Conservation (phyloP, 2,329 filamentous ascomycete species). For the Diaporthe ampelina region DNA sequence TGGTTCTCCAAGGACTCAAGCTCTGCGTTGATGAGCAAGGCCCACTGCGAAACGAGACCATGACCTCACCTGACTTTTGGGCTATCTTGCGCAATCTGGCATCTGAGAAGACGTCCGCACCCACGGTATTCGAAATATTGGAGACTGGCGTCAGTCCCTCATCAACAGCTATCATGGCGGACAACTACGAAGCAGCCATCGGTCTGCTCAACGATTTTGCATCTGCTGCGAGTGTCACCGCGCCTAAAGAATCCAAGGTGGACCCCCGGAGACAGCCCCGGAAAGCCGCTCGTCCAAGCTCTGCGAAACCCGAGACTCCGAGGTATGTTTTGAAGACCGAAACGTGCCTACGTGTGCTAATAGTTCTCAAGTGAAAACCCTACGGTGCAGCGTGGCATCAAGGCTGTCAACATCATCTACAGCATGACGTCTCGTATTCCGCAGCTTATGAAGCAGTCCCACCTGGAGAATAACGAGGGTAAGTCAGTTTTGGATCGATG, state of each 20-base stretch:
- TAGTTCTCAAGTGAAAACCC: constrained; percentile 75
- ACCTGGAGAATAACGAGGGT: constrained; percentile 89
- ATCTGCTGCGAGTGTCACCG: constrained; percentile 81
- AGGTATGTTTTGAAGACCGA: constrained; percentile 61
- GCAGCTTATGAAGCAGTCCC: constrained; percentile 90
- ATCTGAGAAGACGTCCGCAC: constrained; percentile 76
- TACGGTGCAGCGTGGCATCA: constrained; percentile 81
- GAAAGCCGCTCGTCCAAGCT: constrained; percentile 50
- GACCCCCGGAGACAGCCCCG: constrained; percentile 61
- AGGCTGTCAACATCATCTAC: constrained; percentile 86
- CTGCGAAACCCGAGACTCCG: constrained; percentile 65
- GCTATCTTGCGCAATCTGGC: constrained; percentile 85
- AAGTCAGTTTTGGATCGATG: constrained; percentile 44
- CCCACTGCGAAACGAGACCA: constrained; percentile 89
- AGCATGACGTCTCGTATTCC: constrained; percentile 86
- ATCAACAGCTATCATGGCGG: constrained; percentile 88
- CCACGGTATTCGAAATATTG: constrained; percentile 88
- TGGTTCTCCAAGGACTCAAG: constrained; percentile 83
- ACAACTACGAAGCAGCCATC: constrained; percentile 94
- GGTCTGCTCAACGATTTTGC: constrained; percentile 91
- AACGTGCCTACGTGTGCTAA: constrained; percentile 39
- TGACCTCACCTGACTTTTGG: constrained; percentile 98
- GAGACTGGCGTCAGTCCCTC: constrained; percentile 80
- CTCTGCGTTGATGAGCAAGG: constrained; percentile 84
- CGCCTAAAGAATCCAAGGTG: constrained; percentile 76